Evolutionary conservation across 306 rosid genomes (phyloP), one percentile per base, ranked within the genome.

Genomic region (Mimosa pudica): DNA sequence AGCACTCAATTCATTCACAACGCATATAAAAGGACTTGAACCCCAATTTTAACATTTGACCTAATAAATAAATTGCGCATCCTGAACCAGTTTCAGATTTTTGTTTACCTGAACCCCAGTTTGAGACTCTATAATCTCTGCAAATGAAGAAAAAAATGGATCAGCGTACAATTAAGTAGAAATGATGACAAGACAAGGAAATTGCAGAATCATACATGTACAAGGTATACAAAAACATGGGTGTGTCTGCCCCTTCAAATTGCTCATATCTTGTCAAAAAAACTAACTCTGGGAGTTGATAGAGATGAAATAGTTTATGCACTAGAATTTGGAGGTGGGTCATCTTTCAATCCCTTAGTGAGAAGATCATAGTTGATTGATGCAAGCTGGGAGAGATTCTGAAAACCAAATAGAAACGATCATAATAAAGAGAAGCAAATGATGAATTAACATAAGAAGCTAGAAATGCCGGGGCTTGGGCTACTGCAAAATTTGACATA

Each of bases 341-440:
- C 99, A 47, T 93, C 98, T 89, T 93, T 91, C 85, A 78, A 91
- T 83, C 97, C 98, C 88, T 96, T 93, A 35, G 94, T 83, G 75
- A 96, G 97, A 84, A 92, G 89, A 83, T 96, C 99, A 66, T 96
- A 96, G 88, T 96, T 96, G 96, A 96, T 96, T 77, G 99, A 96
- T 35, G 97, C 99, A 80, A 96, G 97, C 96, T 96, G 97, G 55
- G 99, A 96, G 83, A 96, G 98, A 88, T 96, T 96, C 99, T 96
- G 93, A 73, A 65, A 84, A 82, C 72, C 85, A 89, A 84, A 80
- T 77, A 73, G 60, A 85, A 75, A 71, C 57, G 79, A 18, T 36
- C 65, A 18, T 30, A 61, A 61, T 30, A 18, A 13, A 49, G 65
- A 52, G 13, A 4, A n/a, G 13, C 11, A 24, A 49, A 20, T 45